Base-by-base conservation (phyloP, 164 flowering plant genomes). In the Sedum album region DNA sequence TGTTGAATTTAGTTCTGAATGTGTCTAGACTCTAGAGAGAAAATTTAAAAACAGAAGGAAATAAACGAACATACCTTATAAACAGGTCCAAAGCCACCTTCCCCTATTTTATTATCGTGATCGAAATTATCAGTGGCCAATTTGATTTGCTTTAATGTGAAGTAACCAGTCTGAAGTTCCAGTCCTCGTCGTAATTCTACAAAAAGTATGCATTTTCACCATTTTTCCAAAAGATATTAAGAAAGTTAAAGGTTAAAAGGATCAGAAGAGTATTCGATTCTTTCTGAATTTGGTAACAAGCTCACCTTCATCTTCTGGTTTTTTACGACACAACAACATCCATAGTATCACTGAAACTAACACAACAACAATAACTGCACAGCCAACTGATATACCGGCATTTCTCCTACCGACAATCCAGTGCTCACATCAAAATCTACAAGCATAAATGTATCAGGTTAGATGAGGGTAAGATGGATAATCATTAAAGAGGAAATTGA, bases 71-170 rank as follows among this genome's bases (percentile, higher is more conserved):
- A 55, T 57, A 68, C 70, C 70, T 68, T 68, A 41, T 68, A 68
- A 36, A 68, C 70, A 1, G 78, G 61, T 31, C 79, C 81, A 67
- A 79, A 79, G 44, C 81, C 79, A 31, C 82, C 82, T 70, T 79
- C 82, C 17, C 82, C 82, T 39, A 79, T 69, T 53, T 79, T 79
- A 67, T 74, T 69, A 4, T 46, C 74, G 35, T 72, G 62, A 69
- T 68, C 69, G 33, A 79, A 74, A 68, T 73, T 70, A 49, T 76
- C 71, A 1, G 82, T 79, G 21, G 82, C 82, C 48, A 77, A 77
- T 71, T 69, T 79, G 15, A 76, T 71, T 65, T 76, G 77, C 26
- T 66, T 67, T 28, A 70, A 71, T 10, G 74, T 65, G 66, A 75
- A 78, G 10, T 61, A 66, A 25, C 72, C 72, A 42, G 73, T 74